Percentiles rank a stretch among this genome's conserved stretches.
phyloP scores from a whole-genome alignment of 1,139 yeast species.

The Taphrina deformans region DNA sequence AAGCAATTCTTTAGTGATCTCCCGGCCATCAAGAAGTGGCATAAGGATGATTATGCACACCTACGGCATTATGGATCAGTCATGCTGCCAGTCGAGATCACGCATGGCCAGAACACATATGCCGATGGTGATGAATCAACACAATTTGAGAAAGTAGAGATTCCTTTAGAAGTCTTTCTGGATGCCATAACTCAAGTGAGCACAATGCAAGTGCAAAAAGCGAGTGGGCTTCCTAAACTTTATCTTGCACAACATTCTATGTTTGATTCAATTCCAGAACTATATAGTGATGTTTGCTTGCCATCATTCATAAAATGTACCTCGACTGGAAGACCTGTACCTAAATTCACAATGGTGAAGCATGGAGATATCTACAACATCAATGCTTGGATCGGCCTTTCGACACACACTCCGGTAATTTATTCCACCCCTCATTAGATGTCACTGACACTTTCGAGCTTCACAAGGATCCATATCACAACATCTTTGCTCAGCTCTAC shows the following conservation, averaged over 20 bases:
- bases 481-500: conserved; percentile 20
- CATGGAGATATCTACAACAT: conserved; percentile 26
- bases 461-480: conserved; percentile 28
- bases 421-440: too few relatives aligned
- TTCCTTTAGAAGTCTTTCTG: conserved; percentile 12
- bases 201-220: not conserved
- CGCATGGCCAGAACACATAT: conserved; percentile 18
- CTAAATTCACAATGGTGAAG: not conserved
- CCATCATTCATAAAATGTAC: conserved; percentile 7
- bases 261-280: conserved; percentile 26
- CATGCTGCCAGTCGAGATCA: conserved; percentile 20
- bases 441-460: not conserved
- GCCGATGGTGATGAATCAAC: not conserved
- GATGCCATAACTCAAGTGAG: not conserved
- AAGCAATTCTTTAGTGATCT: conserved; percentile 1
- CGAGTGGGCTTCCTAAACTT: not conserved
- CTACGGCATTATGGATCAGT: conserved; percentile 1
- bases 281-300: conserved; percentile 5
- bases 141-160: conserved; percentile 15
- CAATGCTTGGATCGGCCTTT: conserved; percentile 23
- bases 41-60: not conserved
- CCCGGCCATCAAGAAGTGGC: conserved; percentile 25
- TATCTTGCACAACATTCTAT: conserved; percentile 30
- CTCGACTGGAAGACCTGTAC: not conserved
- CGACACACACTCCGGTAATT: conserved; percentile 25